Evolutionary conservation across 768 basidiomycete species (phyloP).

Genomic region (Myochromella boudieri): DNA sequence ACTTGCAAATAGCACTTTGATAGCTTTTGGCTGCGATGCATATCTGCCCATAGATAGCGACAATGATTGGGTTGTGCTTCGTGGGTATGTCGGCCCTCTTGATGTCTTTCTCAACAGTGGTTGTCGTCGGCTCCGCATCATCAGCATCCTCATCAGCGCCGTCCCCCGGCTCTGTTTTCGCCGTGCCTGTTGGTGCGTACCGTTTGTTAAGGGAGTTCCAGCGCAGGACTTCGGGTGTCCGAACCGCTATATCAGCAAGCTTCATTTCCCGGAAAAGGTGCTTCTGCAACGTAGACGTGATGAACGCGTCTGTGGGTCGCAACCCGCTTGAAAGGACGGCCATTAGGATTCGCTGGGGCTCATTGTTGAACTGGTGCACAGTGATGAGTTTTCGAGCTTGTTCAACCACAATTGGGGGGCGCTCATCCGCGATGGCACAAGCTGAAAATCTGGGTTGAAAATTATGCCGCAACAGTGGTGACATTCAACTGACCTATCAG

Average conservation of each 20-base stretch:
- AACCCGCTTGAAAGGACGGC: constrained; percentile 73
- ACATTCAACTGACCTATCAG: constrained; percentile 59
- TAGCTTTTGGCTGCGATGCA: constrained; percentile 85
- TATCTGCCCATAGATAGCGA: constrained; percentile 79
- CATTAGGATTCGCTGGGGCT: constrained; percentile 75
- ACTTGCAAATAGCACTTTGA: constrained; percentile 88
- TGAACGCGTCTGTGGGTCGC: constrained; percentile 71
- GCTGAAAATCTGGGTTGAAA: constrained; percentile 42
- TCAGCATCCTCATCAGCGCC: constrained; percentile 39
- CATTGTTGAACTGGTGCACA: constrained; percentile 82
- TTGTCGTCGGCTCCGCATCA: constrained; percentile 20
- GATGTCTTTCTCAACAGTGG: constrained; percentile 12
- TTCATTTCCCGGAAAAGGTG: constrained; percentile 80
- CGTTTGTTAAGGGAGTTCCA: constrained; percentile 65
- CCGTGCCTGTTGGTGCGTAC: constrained; percentile 43
- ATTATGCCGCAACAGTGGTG: neutral
- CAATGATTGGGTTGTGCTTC: constrained; percentile 67
- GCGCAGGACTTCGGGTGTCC: constrained; percentile 56
- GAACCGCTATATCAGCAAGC: constrained; percentile 62
- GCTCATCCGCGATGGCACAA: constrained; percentile 62
- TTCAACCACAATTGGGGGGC: constrained; percentile 62
- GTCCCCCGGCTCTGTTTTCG: constrained; percentile 37
- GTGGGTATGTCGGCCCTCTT: constrained; percentile 48
- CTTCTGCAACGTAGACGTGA: constrained; percentile 78
- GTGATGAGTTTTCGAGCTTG: constrained; percentile 77